Base-by-base conservation (phyloP, 441 rosid species). In the Syzygium syzygioides region DNA sequence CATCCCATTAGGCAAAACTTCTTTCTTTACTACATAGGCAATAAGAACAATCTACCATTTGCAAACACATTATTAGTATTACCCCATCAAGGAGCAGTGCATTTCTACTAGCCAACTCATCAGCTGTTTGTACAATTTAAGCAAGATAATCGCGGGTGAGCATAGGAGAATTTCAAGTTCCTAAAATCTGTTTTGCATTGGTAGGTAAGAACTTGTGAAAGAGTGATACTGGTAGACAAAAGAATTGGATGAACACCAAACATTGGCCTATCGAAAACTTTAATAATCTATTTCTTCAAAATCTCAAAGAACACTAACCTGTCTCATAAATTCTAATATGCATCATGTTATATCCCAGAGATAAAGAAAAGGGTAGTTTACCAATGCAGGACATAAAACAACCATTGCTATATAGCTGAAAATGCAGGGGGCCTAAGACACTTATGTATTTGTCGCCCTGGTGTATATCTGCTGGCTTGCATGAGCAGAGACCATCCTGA, bases 381-480 rank as follows among this genome's bases (percentile, higher is more conserved):
- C n/a, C 83, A 76, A 37, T 23, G n/a, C 83, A 76, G 25, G 83
- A 23, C 41, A 41, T 23, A 11, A 23, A 76, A 76, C 83, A 76
- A 41, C 83, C 83, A 76, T 76, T 41, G 45, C n/a, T 41, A 37
- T 41, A 76, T 23, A 76, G 83, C 83, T 76, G 83, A 41, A 37
- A 71, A 23, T 37, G n/a, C 83, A 76, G 52, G n/a, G n/a, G 18
- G 5, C 83, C 83, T 41, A 76, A 37, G 83, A 41, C 9, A 76
- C 52, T 85, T 32, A 85, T 32, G 87, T 85, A 41, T 85, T 85
- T 0, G 86, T 85, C 0, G 64, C 87, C 87, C 87, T 85, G 87
- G 87, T 85, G 87, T 55, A 85, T 30, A 85, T 85, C 64, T 85
- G 87, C 87, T 85, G 87, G 87, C 87, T 85, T 25, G 87, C 45